Conservation (phyloP, 495 filamentous ascomycete genomes). For the Penicillium macrosclerotiorum region DNA sequence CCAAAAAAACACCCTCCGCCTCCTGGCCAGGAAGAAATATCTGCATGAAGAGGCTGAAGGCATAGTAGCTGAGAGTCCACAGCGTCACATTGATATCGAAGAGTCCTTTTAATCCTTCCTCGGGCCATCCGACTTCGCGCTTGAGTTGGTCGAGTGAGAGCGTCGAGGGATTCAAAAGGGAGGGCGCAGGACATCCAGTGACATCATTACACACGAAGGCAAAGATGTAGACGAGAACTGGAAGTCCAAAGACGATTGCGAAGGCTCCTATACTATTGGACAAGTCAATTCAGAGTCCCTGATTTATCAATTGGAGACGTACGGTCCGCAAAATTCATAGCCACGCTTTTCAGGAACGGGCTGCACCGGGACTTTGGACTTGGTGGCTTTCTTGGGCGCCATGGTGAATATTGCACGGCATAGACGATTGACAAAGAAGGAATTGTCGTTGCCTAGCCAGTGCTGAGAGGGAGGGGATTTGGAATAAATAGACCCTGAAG, state of each 20-base stretch:
- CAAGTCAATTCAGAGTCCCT: constrained; percentile 18
- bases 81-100: constrained; percentile 56
- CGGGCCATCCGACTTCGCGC: constrained; percentile 74
- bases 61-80: constrained; percentile 75
- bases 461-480: constrained; percentile 1
- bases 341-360: constrained; percentile 50
- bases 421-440: background rate
- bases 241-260: constrained; percentile 72
- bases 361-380: constrained; percentile 21
- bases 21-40: constrained; percentile 74
- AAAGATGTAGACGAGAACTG: constrained; percentile 68
- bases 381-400: constrained; percentile 25
- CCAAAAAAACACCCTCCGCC: constrained; percentile 65
- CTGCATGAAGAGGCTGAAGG: constrained; percentile 72
- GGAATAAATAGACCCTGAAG: constrained; percentile 9
- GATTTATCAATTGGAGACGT: constrained; percentile 40
- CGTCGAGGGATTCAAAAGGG: constrained; percentile 71
- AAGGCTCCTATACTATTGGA: constrained; percentile 66
- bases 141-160: constrained; percentile 71
- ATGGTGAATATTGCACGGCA: constrained; percentile 14
- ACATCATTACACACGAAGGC: constrained; percentile 89
- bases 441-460: constrained; percentile 11
- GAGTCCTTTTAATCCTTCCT: constrained; percentile 61
- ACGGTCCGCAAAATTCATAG: constrained; percentile 90
- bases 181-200: constrained; percentile 86